Evolutionary conservation across 345 rosid genomes (phyloP), one percentile per base, ranked within the genome.

Genomic region (Euphorbia peplus): DNA sequence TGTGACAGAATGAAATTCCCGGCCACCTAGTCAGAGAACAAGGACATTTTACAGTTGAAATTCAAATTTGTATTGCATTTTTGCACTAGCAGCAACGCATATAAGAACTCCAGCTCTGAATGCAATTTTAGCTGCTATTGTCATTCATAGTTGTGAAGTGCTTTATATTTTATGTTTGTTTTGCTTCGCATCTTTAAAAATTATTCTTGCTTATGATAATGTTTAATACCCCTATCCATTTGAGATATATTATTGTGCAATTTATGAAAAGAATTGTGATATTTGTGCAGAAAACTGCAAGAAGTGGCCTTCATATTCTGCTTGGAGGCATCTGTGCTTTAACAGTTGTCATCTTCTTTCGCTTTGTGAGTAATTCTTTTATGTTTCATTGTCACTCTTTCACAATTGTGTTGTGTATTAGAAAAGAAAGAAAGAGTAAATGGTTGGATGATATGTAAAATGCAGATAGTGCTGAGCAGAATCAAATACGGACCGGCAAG

Each of bases 401-500:
- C n/a, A n/a, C n/a, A n/a, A n/a, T n/a, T n/a, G n/a, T n/a, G n/a
- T n/a, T n/a, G n/a, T n/a, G 37, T 32, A 32, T 32, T 32, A 32
- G 6, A 32, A 32, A 32, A 32, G 37, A 13, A 44, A 66, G n/a
- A 52, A 42, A 30, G n/a, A 26, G 3, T 18, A 18, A 16, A 66
- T 28, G 30, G n/a, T n/a, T 26, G 4, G 4, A 62, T 70, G 35
- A 70, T 37, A 30, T 29, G 21, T 64, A 54, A 66, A 75, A 68
- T 76, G 89, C 97, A 93, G 98, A 75, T 89, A 76, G 96, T 93
- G 84, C 88, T 93, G 25, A 85, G 91, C n/a, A 85, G 98, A 83
- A 91, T 93, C 82, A 93, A 81, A 83, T 89, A 91, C 21, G 98
- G 98, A 66, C 98, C 98, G 47, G 98, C 97, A 59, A 91, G 97